Evolutionary conservation across 495 filamentous ascomycete species (phyloP), one percentile per base, ranked within the genome.

Genomic region (Xanthoparmelia taractica): DNA sequence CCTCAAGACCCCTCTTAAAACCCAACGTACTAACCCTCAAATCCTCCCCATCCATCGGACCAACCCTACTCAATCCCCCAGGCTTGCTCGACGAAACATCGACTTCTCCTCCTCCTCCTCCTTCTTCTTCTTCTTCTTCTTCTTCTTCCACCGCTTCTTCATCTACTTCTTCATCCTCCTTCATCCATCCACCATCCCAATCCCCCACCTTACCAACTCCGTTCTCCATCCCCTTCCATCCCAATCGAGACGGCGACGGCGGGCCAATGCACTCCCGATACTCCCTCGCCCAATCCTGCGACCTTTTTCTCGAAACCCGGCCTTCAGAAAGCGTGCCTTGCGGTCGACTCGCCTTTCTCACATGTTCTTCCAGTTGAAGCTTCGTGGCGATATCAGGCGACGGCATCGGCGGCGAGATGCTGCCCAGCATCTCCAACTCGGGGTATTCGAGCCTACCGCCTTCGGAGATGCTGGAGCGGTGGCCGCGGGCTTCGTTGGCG

Each of bases 381-480:
- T 63, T 58, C 11, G 43, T 63, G 1, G 25, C 41, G 38, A 63
- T 41, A 17, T 63, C 61, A 1, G 55, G 61, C 45, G 37, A 57
- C n/a, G 61, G 55, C 41, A 52, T 8, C 1, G 61, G 61, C 13
- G 61, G 55, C 57, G 38, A 47, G 54, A 63, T 11, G 13, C 61
- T 43, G 12, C 61, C 60, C 20, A 66, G 50, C 31, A 68, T 60
- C 41, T 68, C 66, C 34, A 68, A 47, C 25, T 68, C 66, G 13
- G 66, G 66, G 60, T 68, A 68, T 58, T 68, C 64, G 27, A 59
- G 11, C 55, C 45, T 33, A 20, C 65, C 50, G 23, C 66, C 66
- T 34, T 67, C 58, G 13, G 60, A 64, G 6, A 67, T 60, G 40
- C 66, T 67, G 52, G 58, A 61, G 48, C 61, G 56, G 54, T 67